These are phyloP conservation scores for Harringtonia lauricola DNA, from an alignment of 2,329 filamentous ascomycete genomes.

Conservation along the genomic window DNA sequence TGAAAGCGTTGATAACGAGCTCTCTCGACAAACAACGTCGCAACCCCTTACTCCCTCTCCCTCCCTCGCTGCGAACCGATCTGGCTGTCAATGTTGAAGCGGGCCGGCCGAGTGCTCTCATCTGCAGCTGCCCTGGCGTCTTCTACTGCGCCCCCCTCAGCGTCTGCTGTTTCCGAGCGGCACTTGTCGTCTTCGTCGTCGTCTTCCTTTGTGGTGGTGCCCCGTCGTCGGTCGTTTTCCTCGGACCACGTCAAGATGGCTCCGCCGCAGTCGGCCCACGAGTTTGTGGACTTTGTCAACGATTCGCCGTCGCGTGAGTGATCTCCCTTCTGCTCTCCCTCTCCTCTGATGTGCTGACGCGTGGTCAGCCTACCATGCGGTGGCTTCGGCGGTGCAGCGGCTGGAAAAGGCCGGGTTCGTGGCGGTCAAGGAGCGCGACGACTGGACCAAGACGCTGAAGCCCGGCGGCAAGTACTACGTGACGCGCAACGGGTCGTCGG, in stretches of 20 bases:
- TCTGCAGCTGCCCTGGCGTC: background rate
- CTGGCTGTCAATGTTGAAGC: slow-evolving; percentile 3
- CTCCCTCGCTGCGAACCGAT: too few relatives aligned
- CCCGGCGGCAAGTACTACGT: slow-evolving; percentile 94
- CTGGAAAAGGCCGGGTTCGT: slow-evolving; percentile 78
- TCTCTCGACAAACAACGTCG: background rate
- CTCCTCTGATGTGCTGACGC: too few relatives aligned
- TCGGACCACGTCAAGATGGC: slow-evolving; percentile 30
- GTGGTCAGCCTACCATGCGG: slow-evolving; percentile 77
- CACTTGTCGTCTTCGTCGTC: background rate
- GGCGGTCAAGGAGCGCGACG: slow-evolving; percentile 80
- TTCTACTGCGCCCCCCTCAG: background rate
- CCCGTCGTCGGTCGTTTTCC: slow-evolving; percentile 5
- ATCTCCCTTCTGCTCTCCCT: too few relatives aligned
- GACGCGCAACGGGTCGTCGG: slow-evolving; percentile 84
- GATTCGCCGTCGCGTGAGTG: slow-evolving; percentile 79
- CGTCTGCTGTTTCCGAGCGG: background rate
- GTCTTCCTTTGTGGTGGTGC: background rate
- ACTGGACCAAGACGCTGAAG: slow-evolving; percentile 68
- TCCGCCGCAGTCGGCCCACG: slow-evolving; percentile 50
- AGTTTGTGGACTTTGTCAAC: slow-evolving; percentile 91
- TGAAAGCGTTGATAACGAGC: background rate
- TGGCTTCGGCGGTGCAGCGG: slow-evolving; percentile 63
- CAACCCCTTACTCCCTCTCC: too few relatives aligned
- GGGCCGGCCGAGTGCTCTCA: background rate